A percentile compares a stretch with the other conserved stretches of the same genome.
Conservation (phyloP, 148 eudicot species). For the Rhododendron molle region DNA sequence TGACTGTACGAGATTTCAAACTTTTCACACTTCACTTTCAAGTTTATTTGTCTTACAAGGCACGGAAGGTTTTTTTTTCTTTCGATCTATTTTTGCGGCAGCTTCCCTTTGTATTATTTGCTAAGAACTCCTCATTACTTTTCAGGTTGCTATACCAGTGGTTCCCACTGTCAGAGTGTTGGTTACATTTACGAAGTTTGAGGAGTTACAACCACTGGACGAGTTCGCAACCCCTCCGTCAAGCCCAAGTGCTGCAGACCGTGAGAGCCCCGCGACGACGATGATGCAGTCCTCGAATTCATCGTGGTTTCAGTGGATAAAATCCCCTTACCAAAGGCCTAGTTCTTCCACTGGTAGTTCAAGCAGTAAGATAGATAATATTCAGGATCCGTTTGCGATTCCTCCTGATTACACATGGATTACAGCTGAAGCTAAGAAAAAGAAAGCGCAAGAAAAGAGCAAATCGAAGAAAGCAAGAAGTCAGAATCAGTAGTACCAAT, state of each 20-base stretch:
- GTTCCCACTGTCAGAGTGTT: slow-evolving; percentile 81
- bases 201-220: slow-evolving; percentile 68
- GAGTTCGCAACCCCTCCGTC: slow-evolving; percentile 93
- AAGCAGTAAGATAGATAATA: slow-evolving; percentile 37
- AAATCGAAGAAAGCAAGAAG: slow-evolving; percentile 39
- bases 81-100: not conserved
- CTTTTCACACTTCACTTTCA: not conserved
- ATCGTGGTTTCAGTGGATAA: slow-evolving; percentile 25
- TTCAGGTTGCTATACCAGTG: slow-evolving; percentile 88
- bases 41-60: not conserved
- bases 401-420: slow-evolving; percentile 74
- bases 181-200: slow-evolving; percentile 84
- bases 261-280: slow-evolving; percentile 30
- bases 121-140: not conserved
- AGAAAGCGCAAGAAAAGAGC: slow-evolving; percentile 58
- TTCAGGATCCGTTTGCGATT: slow-evolving; percentile 70
- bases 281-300: slow-evolving; percentile 28
- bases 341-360: not conserved
- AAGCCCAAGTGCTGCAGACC: slow-evolving; percentile 50
- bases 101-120: not conserved
- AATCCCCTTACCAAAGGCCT: slow-evolving; percentile 18
- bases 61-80: not conserved
- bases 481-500: slow-evolving; percentile 22
- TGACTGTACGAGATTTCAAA: not conserved
- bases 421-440: slow-evolving; percentile 73